Percentiles rank a stretch among this genome's conserved stretches.
These are phyloP conservation scores for Phlebopus sp. DNA, from an alignment of 1,284 basidiomycete species.

Conservation along the genomic window DNA sequence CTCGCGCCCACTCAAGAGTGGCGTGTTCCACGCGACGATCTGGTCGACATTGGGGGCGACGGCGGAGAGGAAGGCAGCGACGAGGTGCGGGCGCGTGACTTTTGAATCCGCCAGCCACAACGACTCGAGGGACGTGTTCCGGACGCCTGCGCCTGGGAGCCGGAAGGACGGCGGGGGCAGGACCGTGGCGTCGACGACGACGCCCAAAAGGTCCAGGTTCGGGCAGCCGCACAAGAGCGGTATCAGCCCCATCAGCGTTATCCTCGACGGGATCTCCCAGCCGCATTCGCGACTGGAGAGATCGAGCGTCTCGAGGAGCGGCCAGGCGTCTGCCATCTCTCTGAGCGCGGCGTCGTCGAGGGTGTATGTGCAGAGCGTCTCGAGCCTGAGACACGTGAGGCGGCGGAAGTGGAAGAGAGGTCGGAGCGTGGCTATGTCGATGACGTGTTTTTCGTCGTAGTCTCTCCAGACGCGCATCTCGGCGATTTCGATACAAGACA, in stretches of 20 bases:
- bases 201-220: conserved; percentile 19
- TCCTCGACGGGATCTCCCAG: conserved; percentile 29
- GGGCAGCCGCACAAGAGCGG: conserved; percentile 24
- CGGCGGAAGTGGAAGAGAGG: conserved; percentile 23
- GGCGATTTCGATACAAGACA: conserved; percentile 27
- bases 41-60: conserved; percentile 28
- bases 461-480: conserved; percentile 30
- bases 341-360: conserved; percentile 22
- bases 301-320: conserved; percentile 23
- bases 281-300: conserved; percentile 28
- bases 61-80: conserved; percentile 26
- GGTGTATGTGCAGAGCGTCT: conserved; percentile 26
- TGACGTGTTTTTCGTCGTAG: conserved; percentile 31
- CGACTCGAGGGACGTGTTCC: conserved; percentile 25
- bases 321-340: conserved; percentile 29
- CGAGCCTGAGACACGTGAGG: conserved; percentile 23
- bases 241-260: conserved; percentile 24
- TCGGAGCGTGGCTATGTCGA: conserved; percentile 20
- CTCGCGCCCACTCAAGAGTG: conserved; percentile 18
- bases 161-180: conserved; percentile 7
- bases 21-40: conserved; percentile 29
- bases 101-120: conserved; percentile 27
- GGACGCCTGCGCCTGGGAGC: conserved; percentile 22
- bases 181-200: conserved; percentile 28
- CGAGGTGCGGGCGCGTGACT: conserved; percentile 25